Conservation (phyloP, 164 flowering plant species). For the Nelumbo lutea region DNA sequence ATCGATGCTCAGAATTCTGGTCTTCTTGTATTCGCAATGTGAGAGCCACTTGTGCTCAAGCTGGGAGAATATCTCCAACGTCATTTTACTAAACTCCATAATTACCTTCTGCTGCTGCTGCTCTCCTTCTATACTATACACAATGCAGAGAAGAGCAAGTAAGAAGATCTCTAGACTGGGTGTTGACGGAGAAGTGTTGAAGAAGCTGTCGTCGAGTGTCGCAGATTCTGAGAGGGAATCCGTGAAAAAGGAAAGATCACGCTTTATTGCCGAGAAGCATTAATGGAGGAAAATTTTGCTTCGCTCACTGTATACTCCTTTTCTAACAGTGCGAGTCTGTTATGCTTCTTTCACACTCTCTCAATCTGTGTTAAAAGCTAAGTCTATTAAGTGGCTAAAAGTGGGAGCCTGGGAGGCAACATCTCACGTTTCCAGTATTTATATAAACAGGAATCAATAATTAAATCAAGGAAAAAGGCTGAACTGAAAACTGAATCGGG, state of each 20-base stretch:
- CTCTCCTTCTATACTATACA: too few relatives aligned
- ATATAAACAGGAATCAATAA: too few relatives aligned
- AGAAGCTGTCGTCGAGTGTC: neutral
- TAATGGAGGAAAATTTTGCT: constrained; percentile 13
- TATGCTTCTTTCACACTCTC: neutral
- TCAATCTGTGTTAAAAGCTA: neutral
- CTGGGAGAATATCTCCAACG: constrained; percentile 33
- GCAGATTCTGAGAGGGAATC: neutral
- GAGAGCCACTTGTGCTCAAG: constrained; percentile 43
- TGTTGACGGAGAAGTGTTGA: neutral
- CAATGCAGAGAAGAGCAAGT: too few relatives aligned
- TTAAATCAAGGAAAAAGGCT: too few relatives aligned
- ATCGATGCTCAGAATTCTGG: constrained; percentile 40
- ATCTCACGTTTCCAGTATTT: too few relatives aligned
- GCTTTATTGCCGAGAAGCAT: constrained; percentile 15
- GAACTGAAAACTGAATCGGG: too few relatives aligned
- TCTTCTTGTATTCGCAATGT: constrained; percentile 22
- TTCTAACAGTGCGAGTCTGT: neutral
- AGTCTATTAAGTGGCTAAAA: neutral
- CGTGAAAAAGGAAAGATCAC: constrained; percentile 11
- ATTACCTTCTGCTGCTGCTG: too few relatives aligned
- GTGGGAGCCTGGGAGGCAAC: too few relatives aligned
- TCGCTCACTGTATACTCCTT: neutral
- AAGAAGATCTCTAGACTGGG: neutral
- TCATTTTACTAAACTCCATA: constrained; percentile 27